Evolutionary conservation across 208 protist species (phyloP).

Genomic region (Jaenimonas drosophilae): DNA sequence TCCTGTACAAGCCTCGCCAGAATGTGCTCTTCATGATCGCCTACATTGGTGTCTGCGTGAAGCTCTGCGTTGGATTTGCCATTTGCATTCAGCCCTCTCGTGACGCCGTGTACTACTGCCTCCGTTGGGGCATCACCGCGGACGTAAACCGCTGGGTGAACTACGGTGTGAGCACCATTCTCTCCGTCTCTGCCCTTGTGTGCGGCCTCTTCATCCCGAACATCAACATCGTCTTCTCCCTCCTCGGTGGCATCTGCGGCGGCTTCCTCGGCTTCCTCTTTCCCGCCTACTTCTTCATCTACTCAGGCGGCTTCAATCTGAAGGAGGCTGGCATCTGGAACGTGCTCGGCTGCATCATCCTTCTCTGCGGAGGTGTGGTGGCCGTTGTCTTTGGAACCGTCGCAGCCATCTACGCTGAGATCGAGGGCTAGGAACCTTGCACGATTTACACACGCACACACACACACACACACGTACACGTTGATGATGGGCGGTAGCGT

Average conservation of each 20-base stretch:
- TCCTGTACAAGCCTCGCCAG: conserved; percentile 31
- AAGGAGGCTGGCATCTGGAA: conserved; percentile 32
- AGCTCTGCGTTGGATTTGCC: conserved; percentile 70
- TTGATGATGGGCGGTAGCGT: too few species aligned
- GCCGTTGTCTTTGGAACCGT: conserved; percentile 62
- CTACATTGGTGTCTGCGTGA: conserved; percentile 65
- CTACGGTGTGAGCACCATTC: conserved; percentile 23
- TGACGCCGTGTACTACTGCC: conserved; percentile 56
- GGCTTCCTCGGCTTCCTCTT: conserved; percentile 74
- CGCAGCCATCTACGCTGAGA: conserved; percentile 33
- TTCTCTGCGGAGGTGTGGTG: conserved; percentile 53
- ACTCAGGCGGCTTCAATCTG: conserved; percentile 48
- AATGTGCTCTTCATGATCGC: conserved; percentile 35
- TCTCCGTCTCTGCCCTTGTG: conserved; percentile 46
- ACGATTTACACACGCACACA: background rate
- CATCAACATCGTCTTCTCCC: conserved; percentile 67
- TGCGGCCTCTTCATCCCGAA: conserved; percentile 66
- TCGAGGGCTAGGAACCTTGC: background rate
- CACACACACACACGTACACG: too few species aligned
- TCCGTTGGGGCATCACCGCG: conserved; percentile 32
- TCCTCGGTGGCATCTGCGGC: conserved; percentile 63
- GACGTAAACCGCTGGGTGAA: conserved; percentile 42
- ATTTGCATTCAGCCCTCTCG: conserved; percentile 64
- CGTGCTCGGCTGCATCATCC: conserved; percentile 33
- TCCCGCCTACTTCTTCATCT: conserved; percentile 71